Base-by-base conservation (phyloP, 2,329 filamentous ascomycete species). In the Colletotrichum gloeosporioides region DNA sequence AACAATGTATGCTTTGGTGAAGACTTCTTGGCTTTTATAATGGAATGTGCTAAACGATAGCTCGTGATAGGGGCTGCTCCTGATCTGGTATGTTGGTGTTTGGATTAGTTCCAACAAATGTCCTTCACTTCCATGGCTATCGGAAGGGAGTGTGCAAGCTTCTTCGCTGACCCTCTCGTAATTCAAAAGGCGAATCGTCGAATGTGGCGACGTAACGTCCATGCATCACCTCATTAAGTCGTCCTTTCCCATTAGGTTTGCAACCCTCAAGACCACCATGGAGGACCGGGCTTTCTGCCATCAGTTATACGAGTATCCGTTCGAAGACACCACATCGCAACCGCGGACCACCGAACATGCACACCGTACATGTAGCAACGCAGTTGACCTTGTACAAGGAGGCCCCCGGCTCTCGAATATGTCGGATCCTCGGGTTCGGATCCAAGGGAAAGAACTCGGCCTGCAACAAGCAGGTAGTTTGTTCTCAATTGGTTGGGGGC, bases 251-350 rank as follows among this genome's bases (percentile, higher is more conserved):
- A n/a, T 44, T 44, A n/a, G 39, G 39, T 44, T 9, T 44, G 18
- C 16, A 1, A 44, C 1, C 18, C 16, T 10, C 18, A n/a, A 44
- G 39, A 44, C 18, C 39, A n/a, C 6, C 3, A 44, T n/a, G 0
- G 9, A 12, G 9, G 9, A n/a, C 9, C 8, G 0, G 5, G 9
- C 1, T 3, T 3, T 3, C 39, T 10, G 2, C 8, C 9, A 2
- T 6, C 39, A 5, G 18, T 49, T 18, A 49, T 49, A 0, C 5
- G 18, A 6, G 39, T 49, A 49, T 49, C 39, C 18, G 5, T n/a
- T 10, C 18, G 12, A 49, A n/a, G 9, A 2, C 3, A 49, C 18
- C 1, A n/a, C 0, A 4, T 1, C 18, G 18, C 44, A 49, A 2
- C n/a, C 44, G n/a, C n/a, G 44, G n/a, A 8, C 44, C 6, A 53